Base-by-base conservation (phyloP, 495 filamentous ascomycete genomes). In the Penicillium bovifimosum region DNA sequence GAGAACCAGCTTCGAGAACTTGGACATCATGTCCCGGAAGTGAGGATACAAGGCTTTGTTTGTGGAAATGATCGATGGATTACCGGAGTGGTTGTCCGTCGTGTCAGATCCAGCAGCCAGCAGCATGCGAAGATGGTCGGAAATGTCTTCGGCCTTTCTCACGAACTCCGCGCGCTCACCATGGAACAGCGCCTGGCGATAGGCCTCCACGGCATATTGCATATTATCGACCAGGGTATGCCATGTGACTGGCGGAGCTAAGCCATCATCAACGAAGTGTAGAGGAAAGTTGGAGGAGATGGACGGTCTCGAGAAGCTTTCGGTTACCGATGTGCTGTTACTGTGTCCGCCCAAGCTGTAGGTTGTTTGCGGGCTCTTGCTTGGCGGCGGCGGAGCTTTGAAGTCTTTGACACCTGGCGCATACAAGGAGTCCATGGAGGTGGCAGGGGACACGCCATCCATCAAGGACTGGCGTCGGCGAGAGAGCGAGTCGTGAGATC, bases 1-100 rank as follows among this genome's bases (percentile, higher is more conserved):
- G 31, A 98, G 81, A 18, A 98, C 95, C 33, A 98, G 77, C 68
- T 97, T 98, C 33, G 95, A 97, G 70, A 97, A 97, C 59, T 93
- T 88, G 5, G 93, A 97, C 93, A 98, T 98, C 86, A 96, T 96
- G 64, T 96, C 95, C 44, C 95, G 82, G 70, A 96, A 98, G 72
- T 97, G 90, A 27, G 95, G 93, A 61, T 97, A 96, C 38, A 98
- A 76, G 2, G 88, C 85, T 70, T 96, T 96, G 70, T 98, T 98
- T 7, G 90, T 91, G 7, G 90, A 93, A 47, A 98, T 98, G 64
- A 97, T 96, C n/a, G 93, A 97, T 27, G 95, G 93, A 55, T 96
- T 93, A 39, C 95, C 95, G 9, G 93, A 98, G 66, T 98, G 93
- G 60, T 97, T 97, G 65, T 98, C 93, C 1, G 93, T 98, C 3